phyloP scores from a whole-genome alignment of 1,139 yeast species.

The Nakaseomyces uthaithaninus region DNA sequence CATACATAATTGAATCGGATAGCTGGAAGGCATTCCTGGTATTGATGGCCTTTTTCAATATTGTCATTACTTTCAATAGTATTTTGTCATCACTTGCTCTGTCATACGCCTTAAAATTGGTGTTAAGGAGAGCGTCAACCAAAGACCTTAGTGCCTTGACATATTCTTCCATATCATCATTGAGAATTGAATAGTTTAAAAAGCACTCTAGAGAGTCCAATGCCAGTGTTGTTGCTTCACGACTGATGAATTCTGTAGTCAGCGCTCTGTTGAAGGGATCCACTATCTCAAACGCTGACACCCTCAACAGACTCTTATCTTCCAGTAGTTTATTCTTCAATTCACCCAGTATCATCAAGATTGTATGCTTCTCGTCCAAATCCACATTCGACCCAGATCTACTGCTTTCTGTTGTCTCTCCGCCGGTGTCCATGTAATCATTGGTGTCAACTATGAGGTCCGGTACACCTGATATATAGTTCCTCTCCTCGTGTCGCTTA shows the following conservation, averaged over 20 bases:
- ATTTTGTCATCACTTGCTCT: constrained; percentile 89
- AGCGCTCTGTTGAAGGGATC: constrained; percentile 2
- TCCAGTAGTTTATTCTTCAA: neutral
- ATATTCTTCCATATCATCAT: constrained; percentile 40
- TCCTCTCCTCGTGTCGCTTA: constrained; percentile 34
- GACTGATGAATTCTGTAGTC: neutral
- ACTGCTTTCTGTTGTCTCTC: neutral
- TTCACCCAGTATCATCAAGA: neutral
- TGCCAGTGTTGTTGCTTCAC: constrained; percentile 48
- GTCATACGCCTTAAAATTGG: constrained; percentile 92
- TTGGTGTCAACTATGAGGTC: constrained; percentile 2
- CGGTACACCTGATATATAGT: constrained; percentile 3
- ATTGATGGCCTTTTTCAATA: constrained; percentile 59
- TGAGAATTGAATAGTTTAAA: constrained; percentile 51
- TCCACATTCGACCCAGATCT: neutral
- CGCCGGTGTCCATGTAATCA: neutral
- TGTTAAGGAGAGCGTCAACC: constrained; percentile 74
- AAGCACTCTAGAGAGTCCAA: constrained; percentile 61
- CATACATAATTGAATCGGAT: constrained; percentile 75
- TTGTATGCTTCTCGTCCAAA: neutral
- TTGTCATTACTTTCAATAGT: constrained; percentile 64
- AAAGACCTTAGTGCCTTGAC: constrained; percentile 38
- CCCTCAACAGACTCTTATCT: neutral
- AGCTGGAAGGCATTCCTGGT: constrained; percentile 54
- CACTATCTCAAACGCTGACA: neutral